Base-by-base conservation (phyloP, 345 rosid genomes). In the Lagerstroemia speciosa region DNA sequence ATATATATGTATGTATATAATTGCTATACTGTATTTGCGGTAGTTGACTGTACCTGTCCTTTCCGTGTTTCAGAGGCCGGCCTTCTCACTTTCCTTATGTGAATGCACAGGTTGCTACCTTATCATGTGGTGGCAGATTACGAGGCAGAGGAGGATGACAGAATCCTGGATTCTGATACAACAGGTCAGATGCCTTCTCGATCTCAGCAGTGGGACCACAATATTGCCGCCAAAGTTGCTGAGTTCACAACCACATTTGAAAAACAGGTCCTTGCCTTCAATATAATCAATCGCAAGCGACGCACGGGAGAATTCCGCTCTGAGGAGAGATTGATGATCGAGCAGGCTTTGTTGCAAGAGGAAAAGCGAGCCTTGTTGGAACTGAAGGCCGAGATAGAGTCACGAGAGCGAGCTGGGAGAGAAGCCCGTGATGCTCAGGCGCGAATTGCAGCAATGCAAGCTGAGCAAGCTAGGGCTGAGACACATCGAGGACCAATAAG, bases 101-200 rank as follows among this genome's bases (percentile, higher is more conserved):
- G 48, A 38, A n/a, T 65, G 67, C 80, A 80, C 84, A 94, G 98
- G 77, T 82, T 84, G 79, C 85, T 91, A 37, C 99, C 98, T 60
- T 94, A 89, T 76, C 98, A 91, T 70, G 92, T 91, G 6, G 91
- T 91, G 55, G 92, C 96, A 46, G 97, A 94, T 80, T 94, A 88
- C 73, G 98, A 94, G 85, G 97, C 98, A 11, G 99, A 91, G 64
- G 99, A 94, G 75, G 98, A 94, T 58, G 98, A 88, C 70, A 87
- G 79, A 66, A 89, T 91, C 73, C 87, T 94, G 38, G 88, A 94
- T 77, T 84, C 96, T 30, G 97, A 91, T 78, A 77, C 96, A 66
- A 82, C 92, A 6, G 92, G 95, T 40, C 83, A 80, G 82, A 75
- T 85, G 80, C 84, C 84, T 66, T 84, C 98, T 31, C 93, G 96